These are phyloP conservation scores for Gardenia jasminoides DNA, from an alignment of 257 asterid species.

Conservation along the genomic window DNA sequence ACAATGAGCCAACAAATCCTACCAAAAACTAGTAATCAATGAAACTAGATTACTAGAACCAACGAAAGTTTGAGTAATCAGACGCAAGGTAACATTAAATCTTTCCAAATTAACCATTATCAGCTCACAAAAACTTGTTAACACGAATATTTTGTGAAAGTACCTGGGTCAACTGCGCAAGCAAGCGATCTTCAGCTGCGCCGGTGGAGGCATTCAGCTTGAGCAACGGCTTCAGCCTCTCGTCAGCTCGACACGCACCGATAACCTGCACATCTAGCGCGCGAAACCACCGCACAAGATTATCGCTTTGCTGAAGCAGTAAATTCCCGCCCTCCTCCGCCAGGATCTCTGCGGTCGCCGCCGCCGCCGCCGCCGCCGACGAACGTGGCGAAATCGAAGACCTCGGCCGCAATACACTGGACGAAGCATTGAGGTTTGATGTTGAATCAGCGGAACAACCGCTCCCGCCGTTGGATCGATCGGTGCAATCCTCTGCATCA, in stretches of 20 bases:
- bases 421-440: slow-evolving; percentile 28
- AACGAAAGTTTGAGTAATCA: neutral
- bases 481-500: slow-evolving; percentile 37
- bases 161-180: slow-evolving; percentile 83
- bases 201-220: slow-evolving; percentile 69
- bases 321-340: slow-evolving; percentile 64
- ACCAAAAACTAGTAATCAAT: neutral
- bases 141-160: neutral
- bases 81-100: neutral
- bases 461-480: slow-evolving; percentile 40
- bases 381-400: slow-evolving; percentile 19
- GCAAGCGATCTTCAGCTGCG: slow-evolving; percentile 71
- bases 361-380: slow-evolving; percentile 38
- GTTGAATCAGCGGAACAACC: slow-evolving; percentile 30
- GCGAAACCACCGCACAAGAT: slow-evolving; percentile 63
- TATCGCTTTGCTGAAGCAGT: slow-evolving; percentile 54
- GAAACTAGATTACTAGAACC: neutral
- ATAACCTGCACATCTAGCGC: slow-evolving; percentile 86
- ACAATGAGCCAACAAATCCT: neutral
- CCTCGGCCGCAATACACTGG: neutral
- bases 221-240: slow-evolving; percentile 91
- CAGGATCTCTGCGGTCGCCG: slow-evolving; percentile 42
- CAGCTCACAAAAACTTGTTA: neutral
- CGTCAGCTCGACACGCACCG: slow-evolving; percentile 98
- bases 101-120: neutral